These are phyloP conservation scores for Sechiopsis laciniata DNA, from an alignment of 306 rosid genomes.

Conservation along the genomic window DNA sequence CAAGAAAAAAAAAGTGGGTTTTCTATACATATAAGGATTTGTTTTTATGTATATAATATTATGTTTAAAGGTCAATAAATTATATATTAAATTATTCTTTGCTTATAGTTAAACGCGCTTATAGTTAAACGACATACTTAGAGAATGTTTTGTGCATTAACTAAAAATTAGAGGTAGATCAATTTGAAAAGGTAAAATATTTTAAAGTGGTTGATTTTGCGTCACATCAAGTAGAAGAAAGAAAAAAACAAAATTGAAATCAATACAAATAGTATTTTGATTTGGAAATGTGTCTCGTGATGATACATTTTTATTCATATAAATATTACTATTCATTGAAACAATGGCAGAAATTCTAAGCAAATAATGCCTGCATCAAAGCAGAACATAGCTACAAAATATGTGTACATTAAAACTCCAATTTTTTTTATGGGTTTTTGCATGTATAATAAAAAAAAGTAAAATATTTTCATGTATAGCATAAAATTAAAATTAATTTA, in stretches of 20 bases:
- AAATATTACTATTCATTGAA: slow-evolving; percentile 8
- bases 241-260: slow-evolving; percentile 24
- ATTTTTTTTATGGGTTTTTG: no score
- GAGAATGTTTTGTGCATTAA: slow-evolving; percentile 11
- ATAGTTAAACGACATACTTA: slow-evolving; percentile 2
- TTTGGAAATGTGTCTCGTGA: slow-evolving; percentile 76
- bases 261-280: slow-evolving; percentile 34
- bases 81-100: not conserved
- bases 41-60: no score
- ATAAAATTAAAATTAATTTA: no score
- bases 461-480: no score
- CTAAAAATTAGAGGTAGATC: not conserved
- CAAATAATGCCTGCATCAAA: slow-evolving; percentile 13
- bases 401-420: not conserved
- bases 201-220: slow-evolving; percentile 29
- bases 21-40: no score
- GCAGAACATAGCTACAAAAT: not conserved
- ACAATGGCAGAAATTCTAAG: not conserved
- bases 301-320: slow-evolving; percentile 22
- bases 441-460: no score
- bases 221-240: slow-evolving; percentile 37
- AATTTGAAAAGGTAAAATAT: not conserved
- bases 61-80: not conserved
- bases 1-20: no score
- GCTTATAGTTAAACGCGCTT: not conserved